Evolutionary conservation across 2,329 filamentous ascomycete genomes (phyloP), one percentile per base, ranked within the genome.

Genomic region (Ophiocordyceps robertsii): DNA sequence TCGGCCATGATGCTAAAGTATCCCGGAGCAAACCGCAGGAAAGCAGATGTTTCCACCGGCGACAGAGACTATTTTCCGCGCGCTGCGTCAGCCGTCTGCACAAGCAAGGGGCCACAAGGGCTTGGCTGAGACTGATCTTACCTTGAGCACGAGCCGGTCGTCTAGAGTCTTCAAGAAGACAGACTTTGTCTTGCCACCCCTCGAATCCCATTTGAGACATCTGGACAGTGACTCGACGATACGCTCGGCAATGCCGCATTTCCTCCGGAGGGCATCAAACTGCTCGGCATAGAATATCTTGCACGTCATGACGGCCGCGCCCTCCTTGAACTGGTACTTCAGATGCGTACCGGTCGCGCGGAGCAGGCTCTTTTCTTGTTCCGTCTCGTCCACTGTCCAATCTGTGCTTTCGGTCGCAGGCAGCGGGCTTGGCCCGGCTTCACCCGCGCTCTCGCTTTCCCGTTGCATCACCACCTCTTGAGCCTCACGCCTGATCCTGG

Each of bases 211-310:
- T 61, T 96, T 95, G 17, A 94, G 74, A 63, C 93, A 98, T 17
- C 92, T 80, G 8, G 92, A 96, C 19, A 98, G 69, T 1, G 89
- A 95, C 58, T 98, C 92, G 24, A 96, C 80, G 50, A 98, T 94
- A 31, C 92, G 84, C 56, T 96, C 89, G 1, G 87, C 81, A 9
- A 95, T 84, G 14, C 90, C 90, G 50, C 90, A 96, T 62, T 95
- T 95, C 44, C 85, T 77, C 43, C 92, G 80, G 33, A 98, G 72
- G 3, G 92, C 92, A 62, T 98, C 92, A 53, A 98, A 98, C 49
- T 95, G 92, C 60, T 96, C 92, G 0, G 92, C 92, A 55, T 93
- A 98, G 62, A 98, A 96, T 38, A 98, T 92, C 63, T 98, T 98
- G 69, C 93, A 96, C 40, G 90, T 82, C 75, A 95, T 94, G 54